A percentile compares a stretch with the other conserved stretches of the same genome.
These are phyloP conservation scores for Canavalia ensiformis DNA, from an alignment of 306 rosid genomes.

Conservation along the genomic window DNA sequence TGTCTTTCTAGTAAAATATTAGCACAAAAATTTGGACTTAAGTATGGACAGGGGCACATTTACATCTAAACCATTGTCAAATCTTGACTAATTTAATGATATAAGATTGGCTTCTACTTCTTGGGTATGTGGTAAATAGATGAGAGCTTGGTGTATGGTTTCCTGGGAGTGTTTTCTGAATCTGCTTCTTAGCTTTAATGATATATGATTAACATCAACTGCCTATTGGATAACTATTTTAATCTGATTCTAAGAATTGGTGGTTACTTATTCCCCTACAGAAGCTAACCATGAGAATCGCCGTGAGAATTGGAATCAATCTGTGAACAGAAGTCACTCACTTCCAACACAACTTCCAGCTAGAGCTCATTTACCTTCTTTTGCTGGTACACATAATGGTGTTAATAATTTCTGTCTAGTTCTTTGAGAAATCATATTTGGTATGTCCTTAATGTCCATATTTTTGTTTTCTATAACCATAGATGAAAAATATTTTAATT, in stretches of 20 bases:
- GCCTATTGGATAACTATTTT: slow-evolving; percentile 10
- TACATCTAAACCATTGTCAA: neutral
- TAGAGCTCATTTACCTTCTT: slow-evolving; percentile 89
- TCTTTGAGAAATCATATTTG: slow-evolving; percentile 25
- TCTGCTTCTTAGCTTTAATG: slow-evolving; percentile 13
- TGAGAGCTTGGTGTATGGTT: slow-evolving; percentile 9
- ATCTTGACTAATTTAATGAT: slow-evolving; percentile 4
- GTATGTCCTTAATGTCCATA: slow-evolving; percentile 26
- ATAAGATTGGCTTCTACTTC: neutral
- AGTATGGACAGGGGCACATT: slow-evolving; percentile 18
- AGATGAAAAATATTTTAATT: neutral
- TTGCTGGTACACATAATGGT: slow-evolving; percentile 65
- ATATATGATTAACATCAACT: slow-evolving; percentile 5
- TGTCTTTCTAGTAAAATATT: neutral
- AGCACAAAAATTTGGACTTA: slow-evolving; percentile 3
- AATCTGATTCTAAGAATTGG: slow-evolving; percentile 39
- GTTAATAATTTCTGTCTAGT: slow-evolving; percentile 19
- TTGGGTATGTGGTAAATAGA: neutral
- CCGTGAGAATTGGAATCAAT: slow-evolving; percentile 75
- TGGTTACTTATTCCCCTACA: slow-evolving; percentile 46
- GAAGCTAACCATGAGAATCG: slow-evolving; percentile 65
- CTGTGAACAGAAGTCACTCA: slow-evolving; percentile 64
- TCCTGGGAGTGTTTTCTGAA: slow-evolving; percentile 22
- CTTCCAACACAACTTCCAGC: slow-evolving; percentile 93
- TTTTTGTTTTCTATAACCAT: slow-evolving; percentile 20